Percentiles rank a stretch among this genome's conserved stretches.
Conservation (phyloP, 2,329 filamentous ascomycete species). For the Alternaria tenuissima region DNA sequence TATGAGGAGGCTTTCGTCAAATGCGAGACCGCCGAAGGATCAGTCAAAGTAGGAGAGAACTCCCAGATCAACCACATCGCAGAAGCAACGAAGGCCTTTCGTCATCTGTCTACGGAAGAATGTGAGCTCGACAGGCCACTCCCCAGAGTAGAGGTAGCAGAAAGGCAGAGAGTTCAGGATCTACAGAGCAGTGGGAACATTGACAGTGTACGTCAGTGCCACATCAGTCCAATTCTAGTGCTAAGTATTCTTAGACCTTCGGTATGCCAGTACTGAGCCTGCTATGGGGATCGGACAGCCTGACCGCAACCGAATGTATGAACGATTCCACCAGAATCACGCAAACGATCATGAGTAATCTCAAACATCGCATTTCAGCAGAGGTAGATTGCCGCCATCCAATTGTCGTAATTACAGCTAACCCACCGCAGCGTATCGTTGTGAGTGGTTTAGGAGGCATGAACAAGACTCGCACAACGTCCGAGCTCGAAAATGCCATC, state of each 20-base stretch:
- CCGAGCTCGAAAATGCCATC: neutral
- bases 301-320: neutral
- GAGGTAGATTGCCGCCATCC: neutral
- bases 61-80: neutral
- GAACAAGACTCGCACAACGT: neutral
- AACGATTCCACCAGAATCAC: neutral
- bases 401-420: neutral
- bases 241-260: neutral
- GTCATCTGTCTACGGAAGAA: conserved; percentile 10
- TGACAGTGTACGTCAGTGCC: neutral
- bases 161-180: neutral
- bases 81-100: neutral
- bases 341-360: conserved; percentile 7
- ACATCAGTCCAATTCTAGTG: neutral
- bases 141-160: neutral
- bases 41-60: neutral
- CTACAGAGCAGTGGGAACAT: neutral
- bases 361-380: neutral
- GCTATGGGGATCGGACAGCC: neutral
- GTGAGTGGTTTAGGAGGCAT: neutral
- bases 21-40: neutral
- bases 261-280: conserved; percentile 5
- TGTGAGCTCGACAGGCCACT: neutral
- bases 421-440: neutral
- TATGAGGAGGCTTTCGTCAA: neutral